Conservation (phyloP, 2,329 filamentous ascomycete genomes). For the Colletotrichum scovillei region DNA sequence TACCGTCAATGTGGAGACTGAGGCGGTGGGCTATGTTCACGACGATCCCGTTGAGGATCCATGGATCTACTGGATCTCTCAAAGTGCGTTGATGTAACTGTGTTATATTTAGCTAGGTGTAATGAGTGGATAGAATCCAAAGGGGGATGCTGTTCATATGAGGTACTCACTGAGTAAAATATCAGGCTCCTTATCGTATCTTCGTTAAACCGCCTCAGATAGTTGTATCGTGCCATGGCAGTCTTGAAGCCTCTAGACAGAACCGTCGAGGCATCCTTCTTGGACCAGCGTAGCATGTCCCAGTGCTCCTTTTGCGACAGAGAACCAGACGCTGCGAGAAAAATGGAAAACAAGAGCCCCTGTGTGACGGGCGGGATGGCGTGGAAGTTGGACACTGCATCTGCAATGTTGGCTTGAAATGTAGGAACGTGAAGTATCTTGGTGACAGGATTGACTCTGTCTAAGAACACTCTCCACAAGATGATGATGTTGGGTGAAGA, state of each 20-base stretch:
- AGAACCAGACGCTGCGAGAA: background rate
- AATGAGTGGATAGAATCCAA: no score
- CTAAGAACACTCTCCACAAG: slow-evolving; percentile 47
- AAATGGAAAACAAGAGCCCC: slow-evolving; percentile 10
- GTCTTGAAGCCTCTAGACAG: slow-evolving; percentile 60
- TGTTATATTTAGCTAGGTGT: background rate
- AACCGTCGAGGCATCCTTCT: slow-evolving; percentile 62
- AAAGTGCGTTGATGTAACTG: slow-evolving; percentile 3
- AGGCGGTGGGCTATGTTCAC: slow-evolving; percentile 74
- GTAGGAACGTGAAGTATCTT: slow-evolving; percentile 46
- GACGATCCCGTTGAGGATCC: slow-evolving; percentile 70
- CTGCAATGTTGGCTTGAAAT: slow-evolving; percentile 74
- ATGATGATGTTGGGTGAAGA: slow-evolving; percentile 49
- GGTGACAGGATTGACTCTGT: slow-evolving; percentile 44
- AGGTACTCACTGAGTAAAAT: background rate
- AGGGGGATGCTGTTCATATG: background rate
- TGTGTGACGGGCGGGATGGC: slow-evolving; percentile 56
- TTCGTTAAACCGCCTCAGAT: slow-evolving; percentile 68
- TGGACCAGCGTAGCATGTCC: slow-evolving; percentile 57
- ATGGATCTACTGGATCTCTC: slow-evolving; percentile 40
- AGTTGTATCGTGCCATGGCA: slow-evolving; percentile 63
- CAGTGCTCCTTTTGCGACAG: slow-evolving; percentile 61
- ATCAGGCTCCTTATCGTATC: slow-evolving; percentile 30
- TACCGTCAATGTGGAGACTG: slow-evolving; percentile 69
- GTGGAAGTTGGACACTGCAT: slow-evolving; percentile 65